Evolutionary conservation across 257 asterid genomes (phyloP), one percentile per base, ranked within the genome.

Genomic region (Solanum verrucosum): DNA sequence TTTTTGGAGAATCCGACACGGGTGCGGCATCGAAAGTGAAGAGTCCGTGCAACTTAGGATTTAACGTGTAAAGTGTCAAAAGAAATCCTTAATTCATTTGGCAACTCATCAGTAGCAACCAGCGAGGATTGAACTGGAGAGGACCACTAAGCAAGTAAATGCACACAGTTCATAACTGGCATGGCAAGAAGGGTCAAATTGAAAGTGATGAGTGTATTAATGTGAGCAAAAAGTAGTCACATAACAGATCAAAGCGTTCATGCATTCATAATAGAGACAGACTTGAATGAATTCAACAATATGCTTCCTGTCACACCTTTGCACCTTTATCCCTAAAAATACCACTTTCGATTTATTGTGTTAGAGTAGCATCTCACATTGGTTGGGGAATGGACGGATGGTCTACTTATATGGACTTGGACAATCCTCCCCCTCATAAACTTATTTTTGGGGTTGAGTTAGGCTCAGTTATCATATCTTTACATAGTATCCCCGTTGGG

Each of bases 61-160:
- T 12, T 38, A 25, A 40, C 59, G 13, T 25, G 63, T 78, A 14
- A 25, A 40, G n/a, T 18, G 6, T 42, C 34, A 27, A 44, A 79
- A 49, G 34, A 25, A 4, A 15, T 15, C 65, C 38, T 4, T 63
- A n/a, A 27, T 78, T 78, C 37, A 6, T 74, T 77, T 77, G 63
- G 84, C 84, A 78, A 78, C 63, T 27, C 84, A 79, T 44, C 72
- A 34, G 70, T 15, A n/a, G 87, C 63, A 37, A 84, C 87, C 79
- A 84, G 65, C 65, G 7, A 84, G 40, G 60, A 84, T 65, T 70
- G 35, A 84, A 65, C 63, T 65, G 87, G 87, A 84, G 77, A 60
- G 87, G 87, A 84, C 87, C 87, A 84, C 87, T 25, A 63, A 35
- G 78, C 52, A 84, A 84, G 79, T 38, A 29, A 84, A 84, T 84